Base-by-base conservation (phyloP, 140 eudicot species). In the Stevia rebaudiana region DNA sequence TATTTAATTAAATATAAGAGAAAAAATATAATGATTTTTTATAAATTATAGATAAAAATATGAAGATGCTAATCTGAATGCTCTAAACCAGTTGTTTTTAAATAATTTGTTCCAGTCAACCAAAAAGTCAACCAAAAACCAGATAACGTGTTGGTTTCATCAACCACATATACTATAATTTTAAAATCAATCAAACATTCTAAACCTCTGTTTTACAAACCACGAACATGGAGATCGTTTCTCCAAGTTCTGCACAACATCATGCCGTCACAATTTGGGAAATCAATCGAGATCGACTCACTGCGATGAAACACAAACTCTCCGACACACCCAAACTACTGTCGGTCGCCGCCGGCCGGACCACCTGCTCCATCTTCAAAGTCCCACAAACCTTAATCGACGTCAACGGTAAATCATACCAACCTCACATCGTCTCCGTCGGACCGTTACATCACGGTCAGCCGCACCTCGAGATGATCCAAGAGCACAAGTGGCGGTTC, bases 321-420 rank as follows among this genome's bases (percentile, higher is more conserved):
- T 58, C 81, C 9, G 70, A 51, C 17, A 16, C 78, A 21, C 97
- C 95, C 0, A 70, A 61, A 21, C 70, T 83, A 6, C 86, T 89
- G 0, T 73, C 74, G 50, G 60, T 65, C 25, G 67, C 84, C 0
- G 97, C 97, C 24, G 97, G 95, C 19, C 62, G 68, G 13, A 54
- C 67, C 61, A 72, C 81, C 0, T 81, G 95, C 40, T 89, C 77
- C 59, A 85, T 85, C 50, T 89, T 85, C 69, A 73, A 68, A 40
- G 90, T 89, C 37, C 97, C 97, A 1, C 79, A 78, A 31, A 78
- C 81, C 68, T 43, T 85, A 5, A 31, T 67, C n/a, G 81, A 76
- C 24, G 15, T 76, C 80, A 89, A 85, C 46, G 95, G 86, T n/a
- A 24, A 65, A 21, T 69, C 68, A 54, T 89, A 89, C 64, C 80